Conservation (phyloP, 176 grass and related monocot species). For the Rhynchospora breviuscula region DNA sequence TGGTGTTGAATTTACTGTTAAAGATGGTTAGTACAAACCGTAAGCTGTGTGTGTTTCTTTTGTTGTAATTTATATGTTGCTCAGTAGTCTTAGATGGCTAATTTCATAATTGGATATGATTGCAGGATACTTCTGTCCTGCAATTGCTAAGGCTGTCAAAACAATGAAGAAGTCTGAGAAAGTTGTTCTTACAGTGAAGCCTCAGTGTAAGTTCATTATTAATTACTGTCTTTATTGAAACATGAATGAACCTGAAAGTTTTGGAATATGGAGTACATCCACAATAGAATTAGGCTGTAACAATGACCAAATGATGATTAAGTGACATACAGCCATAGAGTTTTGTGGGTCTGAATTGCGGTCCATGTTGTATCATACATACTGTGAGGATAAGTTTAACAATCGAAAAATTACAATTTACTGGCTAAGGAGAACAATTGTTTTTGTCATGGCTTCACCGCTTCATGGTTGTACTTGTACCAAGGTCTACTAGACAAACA, state of each 20-base stretch:
- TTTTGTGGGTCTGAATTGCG: no score
- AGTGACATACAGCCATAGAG: background rate
- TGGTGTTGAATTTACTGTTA: slow-evolving; percentile 74
- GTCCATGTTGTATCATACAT: no score
- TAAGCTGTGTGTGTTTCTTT: background rate
- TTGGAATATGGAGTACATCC: background rate
- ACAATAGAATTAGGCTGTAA: no score
- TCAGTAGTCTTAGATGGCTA: background rate
- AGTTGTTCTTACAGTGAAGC: slow-evolving; percentile 76
- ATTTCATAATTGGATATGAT: slow-evolving; percentile 24
- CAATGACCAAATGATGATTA: background rate
- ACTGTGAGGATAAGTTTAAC: no score
- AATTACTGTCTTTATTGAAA: background rate
- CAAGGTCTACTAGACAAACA: no score
- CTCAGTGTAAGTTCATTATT: slow-evolving; percentile 62
- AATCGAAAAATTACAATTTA: no score
- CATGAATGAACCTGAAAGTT: background rate
- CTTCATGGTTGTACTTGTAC: no score
- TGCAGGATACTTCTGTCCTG: slow-evolving; percentile 70
- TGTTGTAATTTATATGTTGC: background rate
- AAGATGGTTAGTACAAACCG: slow-evolving; percentile 53
- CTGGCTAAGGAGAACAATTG: no score
- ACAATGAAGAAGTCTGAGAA: slow-evolving; percentile 91
- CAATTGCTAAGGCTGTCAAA: slow-evolving; percentile 72
- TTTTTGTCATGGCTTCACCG: no score